Evolutionary conservation across 208 protist genomes (phyloP).

Genomic region (Trypanosoma theileri): DNA sequence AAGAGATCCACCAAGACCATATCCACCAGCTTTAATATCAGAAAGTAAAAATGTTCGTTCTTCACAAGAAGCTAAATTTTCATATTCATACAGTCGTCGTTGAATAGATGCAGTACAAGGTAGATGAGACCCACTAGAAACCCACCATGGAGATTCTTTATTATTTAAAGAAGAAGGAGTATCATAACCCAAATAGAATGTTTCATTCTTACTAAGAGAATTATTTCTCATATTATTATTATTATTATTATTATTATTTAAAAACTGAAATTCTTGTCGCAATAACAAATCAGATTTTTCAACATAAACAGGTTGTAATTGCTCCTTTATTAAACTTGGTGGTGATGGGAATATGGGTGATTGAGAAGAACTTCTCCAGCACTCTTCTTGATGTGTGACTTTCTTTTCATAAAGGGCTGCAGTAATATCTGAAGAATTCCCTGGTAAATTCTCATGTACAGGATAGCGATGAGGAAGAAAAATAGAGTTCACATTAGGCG

Average conservation of each 20-base stretch:
- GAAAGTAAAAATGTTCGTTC: conserved; percentile 16
- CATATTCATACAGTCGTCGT: conserved; percentile 17
- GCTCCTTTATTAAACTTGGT: background rate
- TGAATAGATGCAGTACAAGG: conserved; percentile 33
- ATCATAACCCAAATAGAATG: conserved; percentile 20
- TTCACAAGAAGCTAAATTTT: conserved; percentile 4
- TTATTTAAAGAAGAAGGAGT: background rate
- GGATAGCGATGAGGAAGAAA: conserved; percentile 8
- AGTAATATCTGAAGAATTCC: background rate
- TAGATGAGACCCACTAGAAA: conserved; percentile 10
- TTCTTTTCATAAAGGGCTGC: conserved; percentile 7
- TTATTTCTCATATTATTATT: too few species aligned
- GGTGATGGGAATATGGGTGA: conserved; percentile 15
- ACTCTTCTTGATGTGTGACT: conserved; percentile 2
- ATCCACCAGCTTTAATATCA: conserved; percentile 10
- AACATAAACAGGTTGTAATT: background rate
- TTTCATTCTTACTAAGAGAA: background rate
- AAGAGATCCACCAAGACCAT: conserved; percentile 27
- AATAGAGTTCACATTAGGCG: background rate
- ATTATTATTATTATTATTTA: too few species aligned
- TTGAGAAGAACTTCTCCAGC: conserved; percentile 1
- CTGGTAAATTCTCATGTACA: conserved; percentile 1
- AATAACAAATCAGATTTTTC: background rate
- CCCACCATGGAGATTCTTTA: conserved; percentile 10
- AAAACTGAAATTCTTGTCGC: conserved; percentile 6